Evolutionary conservation across 345 rosid species (phyloP).

Genomic region (Jatropha curcas): DNA sequence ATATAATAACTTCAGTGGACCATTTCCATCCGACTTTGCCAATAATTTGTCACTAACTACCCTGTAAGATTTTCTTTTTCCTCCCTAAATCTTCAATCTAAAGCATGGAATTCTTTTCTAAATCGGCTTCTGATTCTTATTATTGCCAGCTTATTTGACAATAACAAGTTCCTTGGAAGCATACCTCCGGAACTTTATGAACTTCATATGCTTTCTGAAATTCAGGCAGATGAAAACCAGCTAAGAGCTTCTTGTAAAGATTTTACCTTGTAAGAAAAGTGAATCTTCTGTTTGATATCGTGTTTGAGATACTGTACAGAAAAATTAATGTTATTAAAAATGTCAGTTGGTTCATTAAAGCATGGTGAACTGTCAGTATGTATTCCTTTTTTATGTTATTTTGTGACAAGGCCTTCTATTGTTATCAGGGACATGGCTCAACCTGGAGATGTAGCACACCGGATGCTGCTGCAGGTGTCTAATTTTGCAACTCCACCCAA

Average conservation of each 20-base stretch:
- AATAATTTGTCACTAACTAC: slow-evolving; percentile 41
- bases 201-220: slow-evolving; percentile 42
- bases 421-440: slow-evolving; percentile 39
- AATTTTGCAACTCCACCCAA: slow-evolving; percentile 16
- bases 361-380: too few species aligned
- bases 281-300: too few species aligned
- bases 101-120: slow-evolving; percentile 8
- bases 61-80: slow-evolving; percentile 39
- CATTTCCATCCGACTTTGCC: slow-evolving; percentile 44
- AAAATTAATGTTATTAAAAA: too few species aligned
- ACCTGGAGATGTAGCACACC: slow-evolving; percentile 27
- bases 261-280: slow-evolving; percentile 26
- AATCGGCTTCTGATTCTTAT: slow-evolving; percentile 11
- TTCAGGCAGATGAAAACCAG: slow-evolving; percentile 42
- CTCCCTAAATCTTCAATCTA: background rate
- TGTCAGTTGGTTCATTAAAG: too few species aligned
- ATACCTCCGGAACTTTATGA: slow-evolving; percentile 38
- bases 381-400: too few species aligned
- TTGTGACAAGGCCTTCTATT: slow-evolving; percentile 9
- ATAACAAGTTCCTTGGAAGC: slow-evolving; percentile 42
- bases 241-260: slow-evolving; percentile 29
- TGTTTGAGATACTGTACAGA: background rate
- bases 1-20: slow-evolving; percentile 71
- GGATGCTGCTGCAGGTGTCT: slow-evolving; percentile 42
- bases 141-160: slow-evolving; percentile 48